Evolutionary conservation across 805 yeast genomes (phyloP), one percentile per base, ranked within the genome.

Genomic region (Ogataea salicorniae): DNA sequence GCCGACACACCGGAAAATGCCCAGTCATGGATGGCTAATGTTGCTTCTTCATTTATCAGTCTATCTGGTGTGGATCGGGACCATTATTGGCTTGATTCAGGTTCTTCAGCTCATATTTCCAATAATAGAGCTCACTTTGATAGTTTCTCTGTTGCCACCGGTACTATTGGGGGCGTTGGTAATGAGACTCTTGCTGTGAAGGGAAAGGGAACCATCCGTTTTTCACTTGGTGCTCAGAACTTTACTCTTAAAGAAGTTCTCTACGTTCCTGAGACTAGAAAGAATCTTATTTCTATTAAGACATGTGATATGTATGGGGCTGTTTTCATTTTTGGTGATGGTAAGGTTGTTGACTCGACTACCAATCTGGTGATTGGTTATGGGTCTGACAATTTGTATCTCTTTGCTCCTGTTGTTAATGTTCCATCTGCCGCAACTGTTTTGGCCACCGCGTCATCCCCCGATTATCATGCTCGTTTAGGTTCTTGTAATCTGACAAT

Each of bases 121-220:
- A 44, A 39, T 13, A 44, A 44, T 20, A 2, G 40, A 17, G 18
- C 37, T 22, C 47, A 39, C 26, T 44, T 44, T 39, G 23, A 29
- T 6, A 22, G 17, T 14, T 33, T 29, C n/a, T 7, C 16, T 38
- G 18, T 11, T 35, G 20, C 29, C 18, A 7, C 40, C 34, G 16
- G 42, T 1, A 15, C 36, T 15, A 13, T 34, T 13, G n/a, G 7
- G n/a, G 36, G 36, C 6, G 36, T 34, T 34, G 36, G 16, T 13
- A 5, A 5, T 34, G 36, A n/a, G 2, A 6, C 16, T n/a, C n/a
- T 34, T 15, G 36, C n/a, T 15, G 36, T 34, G n/a, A 6, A 15
- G 9, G 36, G 36, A 15, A 34, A 15, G 7, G 36, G 36, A 5
- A 5, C 16, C 7, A 34, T 34, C 36, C 6, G 15, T 34, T 34